A percentile compares a stretch with the other conserved stretches of the same genome.
phyloP scores from a whole-genome alignment of 2,329 filamentous ascomycete species.

The Xenosphaeropsis pyriputrescens region DNA sequence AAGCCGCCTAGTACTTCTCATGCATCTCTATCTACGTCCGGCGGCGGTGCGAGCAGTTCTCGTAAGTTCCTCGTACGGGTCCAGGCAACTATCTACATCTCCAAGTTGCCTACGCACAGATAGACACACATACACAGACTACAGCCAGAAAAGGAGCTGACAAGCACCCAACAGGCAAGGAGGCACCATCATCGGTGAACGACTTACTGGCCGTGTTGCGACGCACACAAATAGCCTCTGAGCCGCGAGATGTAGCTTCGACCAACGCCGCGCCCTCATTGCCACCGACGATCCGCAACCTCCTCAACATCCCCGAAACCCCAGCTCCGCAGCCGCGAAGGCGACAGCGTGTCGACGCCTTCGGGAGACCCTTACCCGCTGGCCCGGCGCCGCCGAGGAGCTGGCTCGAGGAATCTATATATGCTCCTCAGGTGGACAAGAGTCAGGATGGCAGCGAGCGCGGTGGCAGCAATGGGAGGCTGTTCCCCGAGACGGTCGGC shows the following conservation, averaged over 20 bases:
- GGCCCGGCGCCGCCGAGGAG: conserved; percentile 44
- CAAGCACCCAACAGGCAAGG: conserved; percentile 9
- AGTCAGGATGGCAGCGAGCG: background rate
- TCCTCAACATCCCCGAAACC: conserved; percentile 43
- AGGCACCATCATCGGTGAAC: conserved; percentile 33
- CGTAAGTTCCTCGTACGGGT: background rate
- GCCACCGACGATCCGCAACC: conserved; percentile 40
- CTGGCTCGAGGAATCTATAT: conserved; percentile 28
- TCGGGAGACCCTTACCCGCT: conserved; percentile 36
- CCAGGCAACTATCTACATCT: too few relatives aligned
- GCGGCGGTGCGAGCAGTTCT: conserved; percentile 14
- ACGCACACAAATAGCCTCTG: conserved; percentile 23
- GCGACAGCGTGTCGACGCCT: conserved; percentile 26
- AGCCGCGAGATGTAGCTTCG: conserved; percentile 16
- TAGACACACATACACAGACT: too few relatives aligned
- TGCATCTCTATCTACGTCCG: conserved; percentile 27
- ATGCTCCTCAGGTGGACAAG: conserved; percentile 8
- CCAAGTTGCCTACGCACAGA: too few relatives aligned
- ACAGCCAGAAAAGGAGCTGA: too few relatives aligned
- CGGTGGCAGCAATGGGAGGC: conserved; percentile 6
- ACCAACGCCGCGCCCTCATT: conserved; percentile 29
- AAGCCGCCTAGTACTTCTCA: conserved; percentile 42
- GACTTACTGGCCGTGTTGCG: conserved; percentile 43
- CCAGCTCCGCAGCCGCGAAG: conserved; percentile 32
- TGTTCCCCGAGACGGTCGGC: conserved; percentile 3